These are phyloP conservation scores for Rhynchosporium graminicola DNA, from an alignment of 2,329 filamentous ascomycete genomes.

Conservation along the genomic window DNA sequence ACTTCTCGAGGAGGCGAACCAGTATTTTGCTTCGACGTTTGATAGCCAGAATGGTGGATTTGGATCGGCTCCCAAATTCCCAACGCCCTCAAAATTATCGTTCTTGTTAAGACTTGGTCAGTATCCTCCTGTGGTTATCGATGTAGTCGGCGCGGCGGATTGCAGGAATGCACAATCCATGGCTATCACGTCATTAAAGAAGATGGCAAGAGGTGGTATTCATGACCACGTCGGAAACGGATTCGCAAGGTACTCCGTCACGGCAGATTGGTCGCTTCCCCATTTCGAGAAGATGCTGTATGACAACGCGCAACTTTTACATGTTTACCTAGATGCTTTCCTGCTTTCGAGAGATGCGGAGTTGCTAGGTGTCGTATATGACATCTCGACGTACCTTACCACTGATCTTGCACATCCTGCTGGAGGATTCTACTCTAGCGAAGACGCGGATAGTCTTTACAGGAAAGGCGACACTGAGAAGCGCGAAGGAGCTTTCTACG, in stretches of 20 bases:
- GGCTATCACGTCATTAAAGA: slow-evolving; percentile 76
- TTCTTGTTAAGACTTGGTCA: slow-evolving; percentile 76
- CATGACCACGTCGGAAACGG: slow-evolving; percentile 77
- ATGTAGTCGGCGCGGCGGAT: slow-evolving; percentile 85
- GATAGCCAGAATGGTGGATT: slow-evolving; percentile 82
- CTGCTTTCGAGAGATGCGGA: slow-evolving; percentile 59
- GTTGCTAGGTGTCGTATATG: slow-evolving; percentile 75
- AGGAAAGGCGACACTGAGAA: slow-evolving; percentile 75
- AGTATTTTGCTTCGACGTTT: slow-evolving; percentile 77
- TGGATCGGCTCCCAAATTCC: slow-evolving; percentile 79
- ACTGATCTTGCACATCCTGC: slow-evolving; percentile 65
- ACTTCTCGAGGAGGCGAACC: slow-evolving; percentile 84
- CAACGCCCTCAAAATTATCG: slow-evolving; percentile 80
- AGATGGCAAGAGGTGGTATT: slow-evolving; percentile 72
- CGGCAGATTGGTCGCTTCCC: slow-evolving; percentile 87
- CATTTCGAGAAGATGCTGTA: slow-evolving; percentile 98
- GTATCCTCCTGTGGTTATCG: slow-evolving; percentile 71
- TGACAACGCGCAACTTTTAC: slow-evolving; percentile 84
- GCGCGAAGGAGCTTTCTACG: slow-evolving; percentile 89
- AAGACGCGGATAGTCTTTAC: slow-evolving; percentile 84
- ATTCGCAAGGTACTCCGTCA: slow-evolving; percentile 85
- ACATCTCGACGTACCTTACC: slow-evolving; percentile 85
- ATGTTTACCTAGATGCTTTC: slow-evolving; percentile 86
- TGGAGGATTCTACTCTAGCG: slow-evolving; percentile 83
- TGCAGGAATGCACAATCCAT: slow-evolving; percentile 74